Evolutionary conservation across 2,329 filamentous ascomycete genomes (phyloP).

Genomic region (Cytospora mali): DNA sequence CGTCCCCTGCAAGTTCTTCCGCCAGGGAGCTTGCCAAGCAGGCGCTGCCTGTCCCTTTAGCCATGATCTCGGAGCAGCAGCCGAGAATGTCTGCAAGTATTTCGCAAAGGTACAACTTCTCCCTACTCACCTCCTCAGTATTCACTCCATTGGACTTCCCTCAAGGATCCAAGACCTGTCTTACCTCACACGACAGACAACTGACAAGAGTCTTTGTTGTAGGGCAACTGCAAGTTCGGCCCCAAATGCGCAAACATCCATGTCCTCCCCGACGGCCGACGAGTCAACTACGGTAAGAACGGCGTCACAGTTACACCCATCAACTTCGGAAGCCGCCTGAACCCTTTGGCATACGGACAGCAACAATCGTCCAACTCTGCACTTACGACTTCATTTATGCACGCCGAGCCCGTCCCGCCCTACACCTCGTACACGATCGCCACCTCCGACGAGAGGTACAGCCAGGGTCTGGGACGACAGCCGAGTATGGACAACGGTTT

Average conservation of each 20-base stretch:
- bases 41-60: conserved; percentile 95
- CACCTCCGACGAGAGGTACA: conserved; percentile 46
- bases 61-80: conserved; percentile 82
- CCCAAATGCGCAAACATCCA: conserved; percentile 97
- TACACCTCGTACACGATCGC: conserved; percentile 52
- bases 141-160: neutral
- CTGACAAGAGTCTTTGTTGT: conserved; percentile 16
- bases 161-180: neutral
- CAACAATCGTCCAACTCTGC: conserved; percentile 69
- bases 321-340: conserved; percentile 68
- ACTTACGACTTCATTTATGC: conserved; percentile 73
- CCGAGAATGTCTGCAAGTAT: conserved; percentile 96
- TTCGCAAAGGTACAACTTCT: conserved; percentile 80
- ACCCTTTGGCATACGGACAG: conserved; percentile 63
- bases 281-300: conserved; percentile 79
- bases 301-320: conserved; percentile 65
- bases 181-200: conserved; percentile 6
- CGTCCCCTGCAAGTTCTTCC: conserved; percentile 99
- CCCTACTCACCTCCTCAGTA: neutral
- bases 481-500: conserved; percentile 58
- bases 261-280: conserved; percentile 87
- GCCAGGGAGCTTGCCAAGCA: conserved; percentile 93
- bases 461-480: conserved; percentile 49
- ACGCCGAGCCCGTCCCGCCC: conserved; percentile 55
- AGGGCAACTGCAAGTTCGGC: conserved; percentile 99